Base-by-base conservation (phyloP, 1,284 basidiomycete species). In the Rhodotorula glutinis region DNA sequence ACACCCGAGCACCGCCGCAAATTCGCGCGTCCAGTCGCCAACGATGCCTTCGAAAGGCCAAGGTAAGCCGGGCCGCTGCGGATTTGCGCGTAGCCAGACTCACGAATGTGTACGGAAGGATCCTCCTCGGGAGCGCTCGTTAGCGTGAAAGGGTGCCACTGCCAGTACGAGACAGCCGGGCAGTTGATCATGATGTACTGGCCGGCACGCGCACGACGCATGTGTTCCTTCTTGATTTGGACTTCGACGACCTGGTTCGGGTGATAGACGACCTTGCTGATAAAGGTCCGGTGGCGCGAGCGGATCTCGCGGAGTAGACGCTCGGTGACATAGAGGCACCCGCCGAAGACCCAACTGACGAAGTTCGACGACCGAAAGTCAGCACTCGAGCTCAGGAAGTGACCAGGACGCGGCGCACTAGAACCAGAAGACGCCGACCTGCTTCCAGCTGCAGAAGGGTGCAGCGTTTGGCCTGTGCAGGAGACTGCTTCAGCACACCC, bases 121-220 rank as follows among this genome's bases (percentile, higher is more conserved):
- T 92, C 90, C 77, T 92, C 91, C 78, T 92, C 90, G 2, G 91
- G 91, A 0, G 91, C 90, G 10, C 71, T 75, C 23, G 75, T 93
- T 71, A 94, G 85, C 23, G 91, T 93, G 82, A 93, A 93, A 29
- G 91, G 91, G 77, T 94, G 91, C 89, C 91, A 95, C 77, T 94
- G 91, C 84, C 89, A 93, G 82, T 91, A 92, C 16, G 88, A 91
- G 47, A 94, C 82, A 78, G 90, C 89, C 11, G 92, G 92, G 80
- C 90, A 79, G 62, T 77, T 78, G 54, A 94, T 78, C 82, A 92
- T 92, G 77, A 94, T 90, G 79, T 93, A 93, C 60, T 74, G 74
- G 0, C 75, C 75, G 0, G 75, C 63, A 10, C 65, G 54, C 38
- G 27, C 23, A 14, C 53, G 53, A 27, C 38, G n/a, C 4, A 67